phyloP scores from a whole-genome alignment of 352 stramenopile species.

The Phytophthora vignae region DNA sequence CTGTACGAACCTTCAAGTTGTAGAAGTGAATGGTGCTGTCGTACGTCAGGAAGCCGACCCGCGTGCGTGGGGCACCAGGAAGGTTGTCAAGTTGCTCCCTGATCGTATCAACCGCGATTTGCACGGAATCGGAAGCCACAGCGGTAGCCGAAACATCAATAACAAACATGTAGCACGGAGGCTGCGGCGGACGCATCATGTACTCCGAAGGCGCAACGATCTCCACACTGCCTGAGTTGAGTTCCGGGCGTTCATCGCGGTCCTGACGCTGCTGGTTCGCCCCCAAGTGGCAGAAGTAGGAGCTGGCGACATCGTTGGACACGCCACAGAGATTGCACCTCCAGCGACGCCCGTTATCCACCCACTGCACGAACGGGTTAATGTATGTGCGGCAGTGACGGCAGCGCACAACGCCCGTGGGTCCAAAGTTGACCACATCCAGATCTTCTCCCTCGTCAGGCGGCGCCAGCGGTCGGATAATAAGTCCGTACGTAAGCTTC shows the following conservation, averaged over 20 bases:
- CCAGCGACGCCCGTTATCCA: slow-evolving; percentile 89
- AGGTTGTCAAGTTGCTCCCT: slow-evolving; percentile 84
- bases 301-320: slow-evolving; percentile 92
- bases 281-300: slow-evolving; percentile 99
- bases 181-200: slow-evolving; percentile 90
- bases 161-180: slow-evolving; percentile 91
- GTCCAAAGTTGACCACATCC: slow-evolving; percentile 90
- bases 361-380: slow-evolving; percentile 91
- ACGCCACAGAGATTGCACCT: slow-evolving; percentile 91
- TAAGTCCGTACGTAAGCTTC: slow-evolving; percentile 85
- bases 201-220: slow-evolving; percentile 90
- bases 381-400: slow-evolving; percentile 92
- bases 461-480: slow-evolving; percentile 85
- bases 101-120: slow-evolving; percentile 82
- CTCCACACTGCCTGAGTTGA: slow-evolving; percentile 81
- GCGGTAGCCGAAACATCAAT: slow-evolving; percentile 88
- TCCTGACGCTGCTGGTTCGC: slow-evolving; percentile 95
- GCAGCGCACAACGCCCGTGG: slow-evolving; percentile 85
- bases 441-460: slow-evolving; percentile 71
- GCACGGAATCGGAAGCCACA: slow-evolving; percentile 73
- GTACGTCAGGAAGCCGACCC: slow-evolving; percentile 89
- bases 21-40: slow-evolving; percentile 91
- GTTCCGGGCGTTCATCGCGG: slow-evolving; percentile 88
- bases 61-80: slow-evolving; percentile 73
- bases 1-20: slow-evolving; percentile 80